Evolutionary conservation across 768 basidiomycete genomes (phyloP), one percentile per base, ranked within the genome.

Genomic region (Agaricus sinodeliciosus): DNA sequence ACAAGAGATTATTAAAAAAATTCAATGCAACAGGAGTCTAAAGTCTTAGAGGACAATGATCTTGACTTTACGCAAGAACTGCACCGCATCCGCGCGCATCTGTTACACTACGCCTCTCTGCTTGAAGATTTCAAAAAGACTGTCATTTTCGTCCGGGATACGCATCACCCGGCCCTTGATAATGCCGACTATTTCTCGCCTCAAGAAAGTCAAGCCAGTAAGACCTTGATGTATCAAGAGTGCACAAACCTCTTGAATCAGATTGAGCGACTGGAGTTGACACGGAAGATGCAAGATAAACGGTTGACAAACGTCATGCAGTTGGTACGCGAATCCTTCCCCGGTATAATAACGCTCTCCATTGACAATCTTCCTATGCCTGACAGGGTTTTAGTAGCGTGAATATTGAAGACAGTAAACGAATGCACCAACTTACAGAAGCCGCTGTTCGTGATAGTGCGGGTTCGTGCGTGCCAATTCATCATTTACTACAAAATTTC

Each of bases 81-180:
- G 31, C 76, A 80, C 56, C 66, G 76, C 56, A 65, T 81, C 50
- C 77, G 78, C 37, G 79, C 79, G 0, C 76, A 79, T 57, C 69
- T 77, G 12, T 66, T 80, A 9, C 75, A 79, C 56, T 77, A 80
- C 55, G 68, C 68, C 3, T 69, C 70, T 5, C 70, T 80, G 22
- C 69, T 81, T 9, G 67, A 72, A 2, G 73, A 79, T 53, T 79
- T 80, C 48, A 60, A 61, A 11, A 73, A 76, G 55, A 71, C 75
- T 0, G 72, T 81, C 9, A 26, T 56, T 1, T 81, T 81, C 44
- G 65, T 80, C 18, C 58, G 62, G 22, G 62, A 69, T 12, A 76
- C 75, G 0, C 52, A 48, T 11, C 75, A 79, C 55, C 76, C 74
- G 2, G 69, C 70, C 11, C 62, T 76, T 59, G 55, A 54, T 16